Base-by-base conservation (phyloP, 2,329 filamentous ascomycete species). In the Huntiella bhutanensis region DNA sequence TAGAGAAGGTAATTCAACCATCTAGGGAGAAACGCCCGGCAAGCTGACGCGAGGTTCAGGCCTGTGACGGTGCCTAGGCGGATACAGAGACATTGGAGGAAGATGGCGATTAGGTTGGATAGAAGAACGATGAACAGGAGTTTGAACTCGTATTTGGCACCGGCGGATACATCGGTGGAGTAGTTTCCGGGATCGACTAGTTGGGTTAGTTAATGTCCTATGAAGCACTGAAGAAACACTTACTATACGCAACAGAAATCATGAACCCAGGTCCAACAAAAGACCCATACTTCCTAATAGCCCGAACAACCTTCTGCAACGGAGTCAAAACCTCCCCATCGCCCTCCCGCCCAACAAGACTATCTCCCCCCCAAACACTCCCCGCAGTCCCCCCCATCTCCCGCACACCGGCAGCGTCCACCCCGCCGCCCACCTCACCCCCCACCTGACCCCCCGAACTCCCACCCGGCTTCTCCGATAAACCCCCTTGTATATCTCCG, bases 31-130 rank as follows among this genome's bases (percentile, higher is more conserved):
- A 77, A 76, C 6, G 68, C 73, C 33, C 77, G 69, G 53, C 76
- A 81, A 7, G 76, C 75, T 51, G 79, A 69, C 1, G 78, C 75
- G 11, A 82, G 64, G 54, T 81, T 77, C 43, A 80, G 60, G 2
- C 78, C 78, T 1, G 73, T 80, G 51, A 82, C 75, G 11, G 75
- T 78, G 32, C 78, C 78, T 4, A 82, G 66, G 57, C 80, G 80
- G 59, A 80, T 75, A 54, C 73, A 73, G 2, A 83, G 67, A 15
- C 69, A 73, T 58, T 83, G 79, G 15, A 82, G 64, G 52, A 81
- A 73, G 46, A 83, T 80, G 53, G 79, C 79, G 54, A 82, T 78
- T 43, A 82, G 54, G 56, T 83, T 83, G 58, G 74, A 75, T 54
- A 81, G 64, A 7, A 83, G 64, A 38, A 82, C 70, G 53, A 82